Percentiles rank a stretch among this genome's conserved stretches.
Evolutionary conservation across 345 rosid species (phyloP).

Genomic region (Ceriops zippeliana): DNA sequence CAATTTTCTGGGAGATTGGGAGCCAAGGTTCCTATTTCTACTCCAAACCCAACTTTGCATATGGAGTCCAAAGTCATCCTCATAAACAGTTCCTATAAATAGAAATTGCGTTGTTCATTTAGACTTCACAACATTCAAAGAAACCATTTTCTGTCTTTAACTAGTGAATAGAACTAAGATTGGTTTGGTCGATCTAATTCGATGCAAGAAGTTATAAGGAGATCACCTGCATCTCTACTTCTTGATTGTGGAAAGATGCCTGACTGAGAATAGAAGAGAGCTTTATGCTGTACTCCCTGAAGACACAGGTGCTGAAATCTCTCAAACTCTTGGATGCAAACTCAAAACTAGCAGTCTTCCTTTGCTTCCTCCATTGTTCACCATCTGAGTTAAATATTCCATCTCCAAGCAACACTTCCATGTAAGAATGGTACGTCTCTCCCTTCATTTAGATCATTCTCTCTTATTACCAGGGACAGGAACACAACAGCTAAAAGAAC

Average conservation of each 20-base stretch:
- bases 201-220: too few species aligned
- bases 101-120: not conserved
- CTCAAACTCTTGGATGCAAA: constrained; percentile 93
- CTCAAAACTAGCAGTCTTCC: constrained; percentile 93
- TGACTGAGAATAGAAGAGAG: constrained; percentile 60
- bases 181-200: too few species aligned
- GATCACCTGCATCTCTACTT: constrained; percentile 82
- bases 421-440: constrained; percentile 80
- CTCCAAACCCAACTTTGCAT: constrained; percentile 96
- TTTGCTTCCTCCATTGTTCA: constrained; percentile 83
- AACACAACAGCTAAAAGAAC: not conserved
- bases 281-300: constrained; percentile 77
- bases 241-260: constrained; percentile 45
- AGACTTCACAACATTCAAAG: too few species aligned
- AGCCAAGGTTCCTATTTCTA: constrained; percentile 78
- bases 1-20: constrained; percentile 61
- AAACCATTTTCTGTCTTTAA: too few species aligned
- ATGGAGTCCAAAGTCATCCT: constrained; percentile 94
- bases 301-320: constrained; percentile 82
- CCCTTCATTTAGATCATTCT: constrained; percentile 46
- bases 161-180: too few species aligned
- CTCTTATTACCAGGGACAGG: not conserved
- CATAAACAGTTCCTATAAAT: constrained; percentile 65
- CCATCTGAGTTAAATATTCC: constrained; percentile 93
- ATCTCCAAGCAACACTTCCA: constrained; percentile 90